A percentile compares a stretch with the other conserved stretches of the same genome.
Conservation (phyloP, 768 basidiomycete species). For the Mycena venus region DNA sequence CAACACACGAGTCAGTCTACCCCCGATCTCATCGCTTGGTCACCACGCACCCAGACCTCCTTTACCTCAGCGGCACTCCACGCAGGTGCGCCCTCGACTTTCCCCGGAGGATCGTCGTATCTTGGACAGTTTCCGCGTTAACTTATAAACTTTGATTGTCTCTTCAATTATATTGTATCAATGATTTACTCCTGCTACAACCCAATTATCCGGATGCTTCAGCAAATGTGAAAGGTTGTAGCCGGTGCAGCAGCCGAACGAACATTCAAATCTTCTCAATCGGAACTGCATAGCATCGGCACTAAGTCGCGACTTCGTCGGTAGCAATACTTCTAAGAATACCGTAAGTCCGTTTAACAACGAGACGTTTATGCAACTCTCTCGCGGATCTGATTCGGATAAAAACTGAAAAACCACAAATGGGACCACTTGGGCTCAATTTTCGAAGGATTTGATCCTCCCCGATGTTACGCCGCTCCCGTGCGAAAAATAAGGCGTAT, state of each 20-base stretch:
- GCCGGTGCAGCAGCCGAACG: no score
- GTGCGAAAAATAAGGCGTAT: slow-evolving; percentile 6
- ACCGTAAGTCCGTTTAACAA: slow-evolving; percentile 2
- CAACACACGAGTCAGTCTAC: slow-evolving; percentile 25
- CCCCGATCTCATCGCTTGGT: slow-evolving; percentile 38
- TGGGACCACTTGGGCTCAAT: not conserved
- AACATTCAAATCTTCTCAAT: no score
- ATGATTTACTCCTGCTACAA: not conserved
- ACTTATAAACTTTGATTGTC: slow-evolving; percentile 47
- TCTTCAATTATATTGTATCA: not conserved
- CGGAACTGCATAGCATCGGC: slow-evolving; percentile 27
- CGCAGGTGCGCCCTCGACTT: slow-evolving; percentile 41
- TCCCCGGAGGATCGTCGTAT: slow-evolving; percentile 72
- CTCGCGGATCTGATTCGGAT: slow-evolving; percentile 17
- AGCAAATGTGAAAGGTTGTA: no score
- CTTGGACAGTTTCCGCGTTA: slow-evolving; percentile 68
- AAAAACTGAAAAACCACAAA: not conserved
- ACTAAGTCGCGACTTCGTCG: slow-evolving; percentile 36
- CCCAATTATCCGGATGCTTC: not conserved
- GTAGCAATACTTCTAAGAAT: slow-evolving; percentile 9
- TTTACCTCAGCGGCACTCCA: slow-evolving; percentile 38
- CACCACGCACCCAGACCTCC: slow-evolving; percentile 30
- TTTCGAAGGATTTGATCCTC: not conserved
- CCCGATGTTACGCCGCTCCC: slow-evolving; percentile 21
- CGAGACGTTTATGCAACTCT: not conserved